Base-by-base conservation (phyloP, 2,329 filamentous ascomycete species). In the Colletotrichum viniferum region DNA sequence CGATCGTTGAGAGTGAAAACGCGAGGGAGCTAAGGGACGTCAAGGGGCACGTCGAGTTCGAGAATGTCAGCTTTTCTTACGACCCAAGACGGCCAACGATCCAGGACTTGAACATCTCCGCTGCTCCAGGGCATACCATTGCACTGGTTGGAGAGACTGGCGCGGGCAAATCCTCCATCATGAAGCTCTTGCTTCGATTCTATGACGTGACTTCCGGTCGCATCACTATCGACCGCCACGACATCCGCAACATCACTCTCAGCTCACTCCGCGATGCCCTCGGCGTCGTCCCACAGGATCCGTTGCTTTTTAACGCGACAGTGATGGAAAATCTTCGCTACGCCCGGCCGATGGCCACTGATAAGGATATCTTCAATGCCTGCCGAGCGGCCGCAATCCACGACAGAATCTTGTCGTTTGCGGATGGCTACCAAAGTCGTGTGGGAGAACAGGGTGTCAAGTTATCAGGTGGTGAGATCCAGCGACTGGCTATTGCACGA, bases 201-300 rank as follows among this genome's bases (percentile, higher is more conserved):
- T 92, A 92, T 84, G 91, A 93, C 73, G 86, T 91, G 4, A 87
- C 86, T 1, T 81, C 80, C 4, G 90, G 90, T 7, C 83, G 61
- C 14, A 77, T 77, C 52, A 68, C 67, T 1, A 66, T 77, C 30
- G 81, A 85, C 14, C 67, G 67, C 8, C 32, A 67, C 26, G 71
- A 71, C 16, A 60, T 77, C 6, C 61, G 77, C 5, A 80, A 84
- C 43, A 76, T 84, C 56, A 81, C 80, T 18, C 77, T 84, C 1
- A 76, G 79, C 12, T 77, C 78, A 1, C 82, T 86, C 68, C 82
- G 85, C 6, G 79, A 78, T 28, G 78, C 81, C 16, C 80, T 86
- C 18, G 83, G 93, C 2, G 89, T 96, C 0, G 94, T 96, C 1
- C 91, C 93, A 3, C 94, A 96, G 82, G 94, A 96, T 81, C 90